Percentiles rank a stretch among this genome's conserved stretches.
Conservation (phyloP, 495 filamentous ascomycete genomes). For the Mytilinidion resinicola region DNA sequence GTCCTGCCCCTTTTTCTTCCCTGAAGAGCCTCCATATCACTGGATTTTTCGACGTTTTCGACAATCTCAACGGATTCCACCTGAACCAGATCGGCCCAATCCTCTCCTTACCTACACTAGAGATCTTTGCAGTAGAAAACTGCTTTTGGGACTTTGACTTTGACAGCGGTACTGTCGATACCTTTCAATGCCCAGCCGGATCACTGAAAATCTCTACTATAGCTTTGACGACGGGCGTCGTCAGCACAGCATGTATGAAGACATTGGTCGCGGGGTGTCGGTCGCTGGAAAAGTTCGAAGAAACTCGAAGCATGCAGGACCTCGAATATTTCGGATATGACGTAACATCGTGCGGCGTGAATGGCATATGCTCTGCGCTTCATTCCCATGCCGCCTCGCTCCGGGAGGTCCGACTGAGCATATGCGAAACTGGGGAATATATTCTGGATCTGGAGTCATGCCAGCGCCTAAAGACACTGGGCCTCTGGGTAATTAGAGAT, state of each 20-base stretch:
- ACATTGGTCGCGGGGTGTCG: neutral
- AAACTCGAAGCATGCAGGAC: neutral
- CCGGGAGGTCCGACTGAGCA: too few species aligned
- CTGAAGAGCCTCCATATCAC: neutral
- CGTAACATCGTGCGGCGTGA: too few species aligned
- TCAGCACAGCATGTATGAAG: neutral
- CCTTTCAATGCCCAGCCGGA: neutral
- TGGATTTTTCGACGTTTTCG: neutral
- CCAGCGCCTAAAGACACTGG: too few species aligned
- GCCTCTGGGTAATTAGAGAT: too few species aligned
- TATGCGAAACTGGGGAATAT: too few species aligned
- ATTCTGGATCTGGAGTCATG: too few species aligned
- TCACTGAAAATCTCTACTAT: neutral
- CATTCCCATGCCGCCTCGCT: too few species aligned
- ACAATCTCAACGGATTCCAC: neutral
- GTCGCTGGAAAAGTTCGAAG: neutral
- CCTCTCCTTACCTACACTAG: neutral
- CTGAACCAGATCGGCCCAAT: neutral
- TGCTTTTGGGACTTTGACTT: neutral
- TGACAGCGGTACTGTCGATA: neutral
- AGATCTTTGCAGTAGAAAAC: neutral
- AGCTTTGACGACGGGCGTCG: neutral
- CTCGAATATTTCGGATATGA: too few species aligned
- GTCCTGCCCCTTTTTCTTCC: neutral
- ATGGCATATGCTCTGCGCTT: too few species aligned